phyloP scores from a whole-genome alignment of 169 alveolate species.

The Plasmodium inui region DNA sequence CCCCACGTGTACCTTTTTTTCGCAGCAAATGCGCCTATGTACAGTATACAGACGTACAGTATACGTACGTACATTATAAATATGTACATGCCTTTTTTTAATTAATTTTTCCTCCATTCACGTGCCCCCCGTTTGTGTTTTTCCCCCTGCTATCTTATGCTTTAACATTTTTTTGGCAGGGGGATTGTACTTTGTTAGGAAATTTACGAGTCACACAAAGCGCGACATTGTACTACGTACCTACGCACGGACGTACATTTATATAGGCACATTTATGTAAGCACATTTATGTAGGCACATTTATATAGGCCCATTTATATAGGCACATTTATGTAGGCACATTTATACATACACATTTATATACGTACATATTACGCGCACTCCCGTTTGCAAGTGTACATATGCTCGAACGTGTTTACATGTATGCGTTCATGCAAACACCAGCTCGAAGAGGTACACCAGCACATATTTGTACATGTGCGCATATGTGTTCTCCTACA shows the following conservation, averaged over 20 bases:
- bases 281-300: neutral
- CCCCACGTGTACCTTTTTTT: neutral
- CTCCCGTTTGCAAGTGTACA: neutral
- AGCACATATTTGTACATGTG: neutral
- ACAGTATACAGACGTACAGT: neutral
- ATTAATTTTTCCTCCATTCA: neutral
- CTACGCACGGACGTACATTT: neutral
- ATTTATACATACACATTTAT: neutral
- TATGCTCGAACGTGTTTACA: neutral
- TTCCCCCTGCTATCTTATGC: neutral
- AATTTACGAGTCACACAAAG: neutral
- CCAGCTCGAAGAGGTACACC: neutral
- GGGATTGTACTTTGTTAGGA: slow-evolving; percentile 10
- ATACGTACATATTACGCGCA: neutral
- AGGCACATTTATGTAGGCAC: neutral
- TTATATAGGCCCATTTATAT: neutral
- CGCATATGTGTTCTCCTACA: neutral
- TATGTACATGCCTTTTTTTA: neutral
- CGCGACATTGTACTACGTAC: slow-evolving; percentile 6
- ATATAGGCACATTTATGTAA: neutral
- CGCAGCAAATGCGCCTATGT: neutral
- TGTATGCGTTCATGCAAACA: neutral
- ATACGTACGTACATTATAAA: neutral
- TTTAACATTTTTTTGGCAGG: slow-evolving; percentile 9
- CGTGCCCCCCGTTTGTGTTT: neutral